Evolutionary conservation across 805 yeast species (phyloP).

Genomic region (Lachancea sp.): DNA sequence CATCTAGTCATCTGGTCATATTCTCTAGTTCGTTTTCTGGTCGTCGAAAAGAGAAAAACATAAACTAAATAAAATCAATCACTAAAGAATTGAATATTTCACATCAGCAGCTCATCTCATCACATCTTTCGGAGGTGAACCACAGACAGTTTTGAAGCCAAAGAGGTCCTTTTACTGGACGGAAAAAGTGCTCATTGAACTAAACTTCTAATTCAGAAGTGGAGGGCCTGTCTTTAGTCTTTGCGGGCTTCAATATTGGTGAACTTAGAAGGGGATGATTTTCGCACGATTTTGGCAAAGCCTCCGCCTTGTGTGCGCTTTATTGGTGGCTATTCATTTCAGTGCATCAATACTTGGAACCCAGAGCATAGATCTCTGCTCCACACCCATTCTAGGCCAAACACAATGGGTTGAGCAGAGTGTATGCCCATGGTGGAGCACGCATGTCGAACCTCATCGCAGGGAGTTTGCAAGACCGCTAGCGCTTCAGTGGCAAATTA

Average conservation of each 20-base stretch:
- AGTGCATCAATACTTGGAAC: not conserved
- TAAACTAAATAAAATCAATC: too few species aligned
- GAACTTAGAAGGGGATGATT: not conserved
- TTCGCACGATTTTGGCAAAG: not conserved
- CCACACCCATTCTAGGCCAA: not conserved
- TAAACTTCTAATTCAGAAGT: too few species aligned
- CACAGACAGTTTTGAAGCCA: too few species aligned
- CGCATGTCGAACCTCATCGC: slow-evolving; percentile 2
- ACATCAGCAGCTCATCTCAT: too few species aligned
- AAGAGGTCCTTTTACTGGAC: too few species aligned
- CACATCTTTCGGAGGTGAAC: too few species aligned
- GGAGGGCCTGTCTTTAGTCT: too few species aligned
- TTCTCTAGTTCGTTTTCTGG: too few species aligned
- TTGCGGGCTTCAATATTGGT: not conserved
- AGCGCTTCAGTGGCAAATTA: slow-evolving; percentile 1
- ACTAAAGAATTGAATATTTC: too few species aligned
- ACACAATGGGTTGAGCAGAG: slow-evolving; percentile 1
- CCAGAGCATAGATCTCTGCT: not conserved
- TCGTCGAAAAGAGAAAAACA: too few species aligned
- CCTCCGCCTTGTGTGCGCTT: not conserved
- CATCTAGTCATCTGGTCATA: too few species aligned
- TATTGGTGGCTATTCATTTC: not conserved
- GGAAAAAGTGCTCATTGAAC: too few species aligned
- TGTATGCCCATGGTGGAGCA: slow-evolving; percentile 6
- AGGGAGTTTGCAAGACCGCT: not conserved